Percentiles rank a stretch among this genome's conserved stretches.
phyloP scores from a whole-genome alignment of 805 yeast genomes.

The Candida cerambycidarum region DNA sequence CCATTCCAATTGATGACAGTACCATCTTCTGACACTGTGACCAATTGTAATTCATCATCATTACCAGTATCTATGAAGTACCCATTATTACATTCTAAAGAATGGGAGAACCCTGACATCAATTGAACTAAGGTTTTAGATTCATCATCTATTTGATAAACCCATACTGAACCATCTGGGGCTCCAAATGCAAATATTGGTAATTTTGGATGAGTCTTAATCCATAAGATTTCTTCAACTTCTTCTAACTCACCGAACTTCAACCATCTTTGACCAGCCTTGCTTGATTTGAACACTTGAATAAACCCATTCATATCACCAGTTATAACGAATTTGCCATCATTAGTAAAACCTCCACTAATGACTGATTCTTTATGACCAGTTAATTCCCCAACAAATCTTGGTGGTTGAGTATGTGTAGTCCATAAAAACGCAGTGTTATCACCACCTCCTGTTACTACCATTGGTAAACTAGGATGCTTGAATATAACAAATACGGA shows the following conservation, averaged over 20 bases:
- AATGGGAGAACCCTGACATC: constrained; percentile 80
- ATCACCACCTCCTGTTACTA: constrained; percentile 95
- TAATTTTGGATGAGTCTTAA: constrained; percentile 74
- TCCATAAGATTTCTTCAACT: constrained; percentile 88
- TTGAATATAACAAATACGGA: constrained; percentile 78
- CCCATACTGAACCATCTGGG: constrained; percentile 92
- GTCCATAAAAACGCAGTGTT: constrained; percentile 90
- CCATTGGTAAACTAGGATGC: constrained; percentile 84
- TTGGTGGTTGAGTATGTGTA: constrained; percentile 81
- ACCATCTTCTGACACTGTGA: constrained; percentile 84
- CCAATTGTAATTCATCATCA: constrained; percentile 59
- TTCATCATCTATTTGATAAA: constrained; percentile 65
- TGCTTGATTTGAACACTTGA: constrained; percentile 65
- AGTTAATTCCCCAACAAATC: constrained; percentile 67
- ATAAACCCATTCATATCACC: constrained; percentile 95
- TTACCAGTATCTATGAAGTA: constrained; percentile 57
- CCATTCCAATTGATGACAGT: constrained; percentile 88
- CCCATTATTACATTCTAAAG: constrained; percentile 78
- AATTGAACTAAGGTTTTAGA: constrained; percentile 55
- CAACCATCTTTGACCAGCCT: constrained; percentile 84
- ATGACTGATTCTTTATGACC: constrained; percentile 90
- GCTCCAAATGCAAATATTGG: constrained; percentile 90
- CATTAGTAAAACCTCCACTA: constrained; percentile 77
- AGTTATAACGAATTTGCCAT: constrained; percentile 78
- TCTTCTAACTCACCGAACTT: constrained; percentile 71